Conservation (phyloP, 805 yeast genomes). For the Candida easanensis region DNA sequence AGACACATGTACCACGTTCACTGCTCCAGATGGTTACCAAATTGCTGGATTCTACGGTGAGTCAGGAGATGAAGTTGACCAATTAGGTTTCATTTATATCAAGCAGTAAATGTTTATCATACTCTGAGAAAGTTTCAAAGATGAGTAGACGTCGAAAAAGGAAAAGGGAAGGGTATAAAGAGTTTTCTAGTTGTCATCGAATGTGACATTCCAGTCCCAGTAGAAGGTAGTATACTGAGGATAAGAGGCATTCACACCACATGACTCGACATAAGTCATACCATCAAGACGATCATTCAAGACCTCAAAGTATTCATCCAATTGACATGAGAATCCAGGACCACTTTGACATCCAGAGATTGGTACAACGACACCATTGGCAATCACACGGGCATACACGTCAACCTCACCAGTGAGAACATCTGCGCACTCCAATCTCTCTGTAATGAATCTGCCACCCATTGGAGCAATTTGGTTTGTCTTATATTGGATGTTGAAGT, state of each 20-base stretch:
- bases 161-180: background rate
- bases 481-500: conserved; percentile 47
- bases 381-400: background rate
- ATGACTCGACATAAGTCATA: conserved; percentile 30
- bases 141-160: background rate
- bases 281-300: conserved; percentile 30
- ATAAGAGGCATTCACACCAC: conserved; percentile 22
- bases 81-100: conserved; percentile 9
- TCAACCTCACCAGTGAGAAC: conserved; percentile 39
- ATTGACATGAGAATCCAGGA: conserved; percentile 50
- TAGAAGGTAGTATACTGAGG: conserved; percentile 9
- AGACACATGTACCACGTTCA: conserved; percentile 2
- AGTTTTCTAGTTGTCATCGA: conserved; percentile 14
- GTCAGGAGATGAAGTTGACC: conserved; percentile 9
- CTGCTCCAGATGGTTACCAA: conserved; percentile 10
- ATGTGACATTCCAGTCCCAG: conserved; percentile 25
- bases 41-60: conserved; percentile 14
- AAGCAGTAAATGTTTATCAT: background rate
- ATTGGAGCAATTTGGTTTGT: conserved; percentile 51
- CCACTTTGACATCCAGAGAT: conserved; percentile 46
- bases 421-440: background rate
- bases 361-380: conserved; percentile 52
- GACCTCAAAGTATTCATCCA: conserved; percentile 15
- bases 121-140: no score
- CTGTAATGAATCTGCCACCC: conserved; percentile 32